Evolutionary conservation across 176 grass and related monocot genomes (phyloP).

Genomic region (Areca catechu): DNA sequence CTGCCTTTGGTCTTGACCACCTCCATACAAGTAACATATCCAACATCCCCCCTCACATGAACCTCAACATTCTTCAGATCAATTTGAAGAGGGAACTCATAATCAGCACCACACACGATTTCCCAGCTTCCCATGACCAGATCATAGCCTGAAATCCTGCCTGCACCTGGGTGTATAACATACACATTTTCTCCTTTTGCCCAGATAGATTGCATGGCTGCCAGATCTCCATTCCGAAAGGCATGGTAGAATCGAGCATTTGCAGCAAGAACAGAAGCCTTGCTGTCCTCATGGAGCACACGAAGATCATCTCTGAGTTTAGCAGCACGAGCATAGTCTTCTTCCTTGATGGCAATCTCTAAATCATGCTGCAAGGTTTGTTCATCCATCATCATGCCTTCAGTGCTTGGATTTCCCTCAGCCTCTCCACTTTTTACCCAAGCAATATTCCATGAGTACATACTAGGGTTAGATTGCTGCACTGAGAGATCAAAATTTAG

Average conservation of each 20-base stretch:
- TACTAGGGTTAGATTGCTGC: slow-evolving; percentile 28
- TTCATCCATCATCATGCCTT: slow-evolving; percentile 37
- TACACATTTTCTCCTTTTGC: slow-evolving; percentile 68
- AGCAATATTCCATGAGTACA: slow-evolving; percentile 6
- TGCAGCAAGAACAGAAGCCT: slow-evolving; percentile 38
- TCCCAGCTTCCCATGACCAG: slow-evolving; percentile 91
- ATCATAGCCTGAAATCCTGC: slow-evolving; percentile 59
- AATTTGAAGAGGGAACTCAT: slow-evolving; percentile 73
- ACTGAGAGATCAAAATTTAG: slow-evolving; percentile 11
- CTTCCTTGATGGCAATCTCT: slow-evolving; percentile 48
- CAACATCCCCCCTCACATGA: slow-evolving; percentile 47
- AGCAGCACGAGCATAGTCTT: slow-evolving; percentile 60
- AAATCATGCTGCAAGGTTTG: slow-evolving; percentile 40
- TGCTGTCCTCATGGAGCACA: slow-evolving; percentile 48
- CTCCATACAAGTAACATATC: slow-evolving; percentile 74
- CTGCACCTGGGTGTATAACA: slow-evolving; percentile 63
- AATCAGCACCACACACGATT: slow-evolving; percentile 49
- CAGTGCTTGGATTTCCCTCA: slow-evolving; percentile 42
- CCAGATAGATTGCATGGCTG: slow-evolving; percentile 50
- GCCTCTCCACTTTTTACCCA: slow-evolving; percentile 58
- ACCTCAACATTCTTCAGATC: slow-evolving; percentile 78
- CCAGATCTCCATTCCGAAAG: slow-evolving; percentile 65
- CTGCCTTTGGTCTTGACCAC: slow-evolving; percentile 64
- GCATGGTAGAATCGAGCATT: slow-evolving; percentile 63
- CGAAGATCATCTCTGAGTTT: slow-evolving; percentile 52